These are phyloP conservation scores for Corchorus olitorius DNA, from an alignment of 345 rosid species.

Conservation along the genomic window DNA sequence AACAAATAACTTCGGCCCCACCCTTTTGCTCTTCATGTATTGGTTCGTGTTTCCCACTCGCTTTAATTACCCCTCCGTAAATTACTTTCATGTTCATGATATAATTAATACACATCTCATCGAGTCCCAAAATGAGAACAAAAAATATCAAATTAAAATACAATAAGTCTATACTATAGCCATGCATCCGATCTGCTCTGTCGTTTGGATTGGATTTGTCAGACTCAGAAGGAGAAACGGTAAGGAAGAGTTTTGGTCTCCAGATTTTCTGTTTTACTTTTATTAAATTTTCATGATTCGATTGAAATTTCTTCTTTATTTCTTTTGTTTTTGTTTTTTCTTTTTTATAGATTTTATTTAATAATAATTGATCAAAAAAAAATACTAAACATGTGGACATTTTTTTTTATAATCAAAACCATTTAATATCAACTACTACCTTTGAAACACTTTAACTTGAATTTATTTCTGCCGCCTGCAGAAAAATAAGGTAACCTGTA, in stretches of 20 bases:
- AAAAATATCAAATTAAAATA: not conserved
- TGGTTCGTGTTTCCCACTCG: conserved; percentile 14
- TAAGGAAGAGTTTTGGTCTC: not conserved
- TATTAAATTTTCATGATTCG: not conserved
- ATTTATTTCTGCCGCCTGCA: not conserved
- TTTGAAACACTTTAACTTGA: not conserved
- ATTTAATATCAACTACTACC: not conserved
- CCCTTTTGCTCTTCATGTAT: not conserved
- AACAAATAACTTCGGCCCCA: not conserved
- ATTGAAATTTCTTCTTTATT: not conserved
- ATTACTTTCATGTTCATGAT: not conserved
- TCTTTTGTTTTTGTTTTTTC: no score
- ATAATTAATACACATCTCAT: no score
- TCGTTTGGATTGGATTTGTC: conserved; percentile 21
- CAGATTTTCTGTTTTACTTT: not conserved
- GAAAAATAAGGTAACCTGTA: not conserved
- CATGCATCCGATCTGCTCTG: conserved; percentile 2
- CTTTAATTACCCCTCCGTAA: not conserved
- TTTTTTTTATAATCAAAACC: no score
- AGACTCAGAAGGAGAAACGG: not conserved
- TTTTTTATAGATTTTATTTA: no score
- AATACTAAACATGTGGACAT: not conserved
- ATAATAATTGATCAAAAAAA: no score
- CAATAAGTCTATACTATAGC: not conserved
- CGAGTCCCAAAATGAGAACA: no score